phyloP scores from a whole-genome alignment of 2,329 filamentous ascomycete species.

The Fusarium tupiense region DNA sequence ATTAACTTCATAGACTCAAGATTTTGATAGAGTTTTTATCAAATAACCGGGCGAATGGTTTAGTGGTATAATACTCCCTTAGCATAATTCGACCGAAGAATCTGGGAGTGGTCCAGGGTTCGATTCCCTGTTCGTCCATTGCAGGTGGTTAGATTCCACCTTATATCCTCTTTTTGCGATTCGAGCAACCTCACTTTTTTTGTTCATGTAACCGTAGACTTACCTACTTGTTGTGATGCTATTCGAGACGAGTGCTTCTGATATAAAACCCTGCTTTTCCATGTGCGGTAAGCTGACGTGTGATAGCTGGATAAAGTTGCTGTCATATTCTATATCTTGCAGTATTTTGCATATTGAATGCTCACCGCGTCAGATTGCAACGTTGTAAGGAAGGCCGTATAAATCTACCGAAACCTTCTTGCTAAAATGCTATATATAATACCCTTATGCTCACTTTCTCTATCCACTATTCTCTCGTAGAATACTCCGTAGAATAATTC shows the following conservation, averaged over 20 bases:
- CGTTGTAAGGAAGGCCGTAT: not conserved
- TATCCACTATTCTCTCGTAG: not conserved
- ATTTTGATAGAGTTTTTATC: fast-evolving
- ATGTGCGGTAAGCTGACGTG: not conserved
- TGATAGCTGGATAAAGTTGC: not conserved
- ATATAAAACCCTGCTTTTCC: too few species aligned
- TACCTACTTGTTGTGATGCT: not conserved
- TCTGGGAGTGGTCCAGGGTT: slow-evolving; percentile 44
- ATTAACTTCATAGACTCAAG: fast-evolving
- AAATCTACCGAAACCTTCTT: not conserved
- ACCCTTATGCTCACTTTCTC: not conserved
- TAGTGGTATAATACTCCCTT: slow-evolving; percentile 45
- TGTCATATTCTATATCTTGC: not conserved
- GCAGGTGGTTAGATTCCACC: slow-evolving; percentile 33
- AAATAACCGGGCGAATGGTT: slow-evolving; percentile 42
- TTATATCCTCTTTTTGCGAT: not conserved
- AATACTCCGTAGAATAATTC: not conserved
- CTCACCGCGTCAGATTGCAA: not conserved
- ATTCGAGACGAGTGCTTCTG: not conserved
- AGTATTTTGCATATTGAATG: not conserved
- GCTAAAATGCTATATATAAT: not conserved
- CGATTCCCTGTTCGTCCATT: slow-evolving; percentile 44
- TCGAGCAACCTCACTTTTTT: not conserved
- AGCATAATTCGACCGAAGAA: slow-evolving; percentile 40
- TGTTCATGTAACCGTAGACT: not conserved